Percentiles rank a stretch among this genome's conserved stretches.
These are phyloP conservation scores for Brachypodium distachyon DNA, from an alignment of 202 grass and related monocot species.

Conservation along the genomic window DNA sequence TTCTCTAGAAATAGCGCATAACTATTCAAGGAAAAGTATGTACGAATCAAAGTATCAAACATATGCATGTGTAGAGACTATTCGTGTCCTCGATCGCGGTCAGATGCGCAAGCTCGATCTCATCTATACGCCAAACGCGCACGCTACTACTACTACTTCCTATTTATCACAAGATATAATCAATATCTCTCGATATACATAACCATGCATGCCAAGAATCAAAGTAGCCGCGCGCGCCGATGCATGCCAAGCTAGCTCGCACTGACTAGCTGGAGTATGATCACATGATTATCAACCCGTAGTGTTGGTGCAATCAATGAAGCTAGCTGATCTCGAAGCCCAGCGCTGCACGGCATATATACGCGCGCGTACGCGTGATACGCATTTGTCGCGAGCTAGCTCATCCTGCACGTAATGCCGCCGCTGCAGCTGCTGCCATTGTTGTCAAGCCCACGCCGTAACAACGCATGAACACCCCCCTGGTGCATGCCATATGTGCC, in stretches of 20 bases:
- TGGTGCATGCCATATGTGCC: background rate
- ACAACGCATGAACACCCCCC: slow-evolving; percentile 19
- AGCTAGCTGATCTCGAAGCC: too few species aligned
- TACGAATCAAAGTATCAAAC: background rate
- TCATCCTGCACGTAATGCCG: background rate
- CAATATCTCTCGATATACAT: too few species aligned
- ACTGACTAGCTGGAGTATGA: background rate
- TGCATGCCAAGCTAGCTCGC: too few species aligned
- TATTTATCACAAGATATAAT: too few species aligned
- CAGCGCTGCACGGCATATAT: too few species aligned
- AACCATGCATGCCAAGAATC: too few species aligned
- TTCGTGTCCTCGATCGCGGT: background rate
- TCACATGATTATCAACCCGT: background rate
- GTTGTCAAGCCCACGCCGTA: slow-evolving; percentile 22
- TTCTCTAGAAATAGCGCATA: slow-evolving; percentile 25
- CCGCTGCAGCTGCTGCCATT: background rate
- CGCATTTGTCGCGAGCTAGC: slow-evolving; percentile 6
- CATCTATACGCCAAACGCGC: background rate
- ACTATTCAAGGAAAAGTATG: background rate
- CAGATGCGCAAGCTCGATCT: too few species aligned
- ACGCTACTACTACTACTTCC: too few species aligned
- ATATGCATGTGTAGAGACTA: background rate
- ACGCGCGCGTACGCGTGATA: too few species aligned
- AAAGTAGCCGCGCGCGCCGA: too few species aligned
- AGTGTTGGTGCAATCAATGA: too few species aligned